A percentile compares a stretch with the other conserved stretches of the same genome.
phyloP scores from a whole-genome alignment of 345 rosid species.

The Camelina hispida region DNA sequence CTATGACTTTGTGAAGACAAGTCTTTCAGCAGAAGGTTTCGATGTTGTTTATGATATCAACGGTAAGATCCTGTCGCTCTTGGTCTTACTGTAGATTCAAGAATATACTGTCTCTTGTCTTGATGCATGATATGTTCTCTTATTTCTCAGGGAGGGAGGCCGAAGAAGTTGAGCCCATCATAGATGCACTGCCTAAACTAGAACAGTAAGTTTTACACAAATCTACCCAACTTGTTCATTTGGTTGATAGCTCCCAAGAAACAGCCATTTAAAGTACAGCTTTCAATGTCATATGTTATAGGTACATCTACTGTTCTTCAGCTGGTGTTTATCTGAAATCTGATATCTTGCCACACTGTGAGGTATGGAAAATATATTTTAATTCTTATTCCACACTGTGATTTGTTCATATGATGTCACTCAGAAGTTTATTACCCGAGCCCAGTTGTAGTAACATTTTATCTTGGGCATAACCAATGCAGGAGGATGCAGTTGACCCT shows the following conservation, averaged over 20 bases:
- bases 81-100: slow-evolving; percentile 5
- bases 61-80: slow-evolving; percentile 48
- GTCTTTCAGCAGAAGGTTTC: slow-evolving; percentile 90
- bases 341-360: slow-evolving; percentile 79
- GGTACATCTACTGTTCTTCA: slow-evolving; percentile 94
- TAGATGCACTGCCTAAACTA: slow-evolving; percentile 91
- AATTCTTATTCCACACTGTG: background rate
- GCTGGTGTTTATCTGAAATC: slow-evolving; percentile 96
- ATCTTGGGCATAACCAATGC: slow-evolving; percentile 32
- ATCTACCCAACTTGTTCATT: slow-evolving; percentile 7
- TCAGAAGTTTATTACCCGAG: background rate
- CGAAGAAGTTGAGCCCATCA: slow-evolving; percentile 83
- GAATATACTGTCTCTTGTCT: background rate
- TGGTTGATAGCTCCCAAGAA: background rate
- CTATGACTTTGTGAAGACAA: slow-evolving; percentile 92
- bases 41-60: slow-evolving; percentile 96
- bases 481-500: slow-evolving; percentile 93
- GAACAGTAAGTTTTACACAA: slow-evolving; percentile 67
- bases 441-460: slow-evolving; percentile 8
- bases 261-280: no score
- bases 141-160: slow-evolving; percentile 81
- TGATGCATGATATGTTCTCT: slow-evolving; percentile 9
- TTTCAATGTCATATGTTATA: no score
- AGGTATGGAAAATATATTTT: slow-evolving; percentile 57
- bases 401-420: slow-evolving; percentile 18